Conservation (phyloP, 108 stramenopile genomes). For the Halocafeteria seosinensis region DNA sequence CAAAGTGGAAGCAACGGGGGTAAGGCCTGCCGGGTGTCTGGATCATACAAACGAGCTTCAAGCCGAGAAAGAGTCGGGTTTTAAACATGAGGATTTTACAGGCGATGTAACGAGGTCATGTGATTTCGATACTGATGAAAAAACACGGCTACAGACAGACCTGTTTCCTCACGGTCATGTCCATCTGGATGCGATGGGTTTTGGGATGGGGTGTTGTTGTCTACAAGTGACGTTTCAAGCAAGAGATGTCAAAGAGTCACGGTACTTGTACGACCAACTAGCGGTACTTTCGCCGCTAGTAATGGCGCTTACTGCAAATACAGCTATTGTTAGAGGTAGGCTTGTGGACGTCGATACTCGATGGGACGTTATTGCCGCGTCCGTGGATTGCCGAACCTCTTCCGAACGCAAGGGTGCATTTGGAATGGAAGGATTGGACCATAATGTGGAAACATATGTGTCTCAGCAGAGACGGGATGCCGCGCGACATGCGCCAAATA, state of each 20-base stretch:
- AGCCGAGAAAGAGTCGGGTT: too few species aligned
- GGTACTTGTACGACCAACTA: constrained; percentile 92
- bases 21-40: too few species aligned
- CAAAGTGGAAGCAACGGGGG: too few species aligned
- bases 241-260: constrained; percentile 75
- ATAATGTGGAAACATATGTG: neutral
- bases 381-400: constrained; percentile 76
- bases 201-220: constrained; percentile 98
- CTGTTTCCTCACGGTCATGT: constrained; percentile 9
- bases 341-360: constrained; percentile 83
- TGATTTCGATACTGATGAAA: too few species aligned
- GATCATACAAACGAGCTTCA: too few species aligned
- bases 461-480: too few species aligned
- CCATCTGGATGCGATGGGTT: constrained; percentile 96
- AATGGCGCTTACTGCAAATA: constrained; percentile 89
- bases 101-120: too few species aligned
- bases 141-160: too few species aligned
- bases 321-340: constrained; percentile 72
- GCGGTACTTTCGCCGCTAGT: constrained; percentile 89
- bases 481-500: neutral
- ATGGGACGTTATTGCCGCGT: constrained; percentile 82
- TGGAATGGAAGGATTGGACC: constrained; percentile 24
- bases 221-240: constrained; percentile 96
- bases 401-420: constrained; percentile 52
- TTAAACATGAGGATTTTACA: too few species aligned